Percentiles rank a stretch among this genome's conserved stretches.
Evolutionary conservation across 257 asterid species (phyloP).

Genomic region (Solanum neorickii): DNA sequence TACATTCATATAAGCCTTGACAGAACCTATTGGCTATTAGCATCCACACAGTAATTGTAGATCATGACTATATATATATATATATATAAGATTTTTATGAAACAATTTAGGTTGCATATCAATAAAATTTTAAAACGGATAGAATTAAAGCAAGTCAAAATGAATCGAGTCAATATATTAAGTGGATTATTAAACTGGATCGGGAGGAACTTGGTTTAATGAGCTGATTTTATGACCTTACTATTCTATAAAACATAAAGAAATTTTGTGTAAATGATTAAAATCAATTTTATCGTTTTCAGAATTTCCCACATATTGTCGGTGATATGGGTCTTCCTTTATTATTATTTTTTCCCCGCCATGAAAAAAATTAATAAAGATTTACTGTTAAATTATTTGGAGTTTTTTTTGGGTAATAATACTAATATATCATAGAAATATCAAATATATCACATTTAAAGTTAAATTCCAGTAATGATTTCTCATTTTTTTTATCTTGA

Average conservation of each 20-base stretch:
- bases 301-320: background rate
- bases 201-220: no score
- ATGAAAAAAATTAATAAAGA: background rate
- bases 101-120: no score
- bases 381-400: background rate
- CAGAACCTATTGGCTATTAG: slow-evolving; percentile 1
- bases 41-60: slow-evolving; percentile 25
- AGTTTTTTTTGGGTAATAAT: background rate
- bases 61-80: slow-evolving; percentile 4
- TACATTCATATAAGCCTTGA: background rate
- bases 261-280: no score
- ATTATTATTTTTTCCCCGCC: background rate
- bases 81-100: no score
- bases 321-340: background rate
- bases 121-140: no score
- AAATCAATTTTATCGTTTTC: background rate
- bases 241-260: no score
- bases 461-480: background rate
- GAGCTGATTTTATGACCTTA: no score
- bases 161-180: no score
- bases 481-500: background rate
- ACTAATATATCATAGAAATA: background rate
- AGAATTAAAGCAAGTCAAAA: no score
- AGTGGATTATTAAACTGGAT: no score
- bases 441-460: background rate